Base-by-base conservation (phyloP, 495 filamentous ascomycete genomes). In the Podospora bellae-mahoneyi region DNA sequence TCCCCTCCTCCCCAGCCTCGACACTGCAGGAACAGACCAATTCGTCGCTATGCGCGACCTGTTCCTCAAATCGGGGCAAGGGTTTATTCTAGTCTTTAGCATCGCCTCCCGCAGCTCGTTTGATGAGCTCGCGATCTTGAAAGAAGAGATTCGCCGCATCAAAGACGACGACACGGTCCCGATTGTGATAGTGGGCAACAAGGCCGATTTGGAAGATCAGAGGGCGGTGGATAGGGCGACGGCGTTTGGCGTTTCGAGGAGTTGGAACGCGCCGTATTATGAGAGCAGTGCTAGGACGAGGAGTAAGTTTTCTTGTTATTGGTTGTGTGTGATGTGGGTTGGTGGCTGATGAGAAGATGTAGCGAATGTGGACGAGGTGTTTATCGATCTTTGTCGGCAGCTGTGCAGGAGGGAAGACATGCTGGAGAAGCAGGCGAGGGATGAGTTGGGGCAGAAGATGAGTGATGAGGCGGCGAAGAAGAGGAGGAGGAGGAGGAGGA, bases 11-110 rank as follows among this genome's bases (percentile, higher is more conserved):
- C 9, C 48, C 72, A 96, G 92, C 75, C 87, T 99, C 73, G 95
- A 99, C 76, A 99, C 95, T 27, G 95, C 95, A 68, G 95, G 95
- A 56, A 97, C 95, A 72, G 95, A 99, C 81, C 95, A 99, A 77
- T 99, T 99, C 79, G 97, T 85, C 72, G 82, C 80, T 64, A 84
- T 85, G 81, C 89, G 93, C 79, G 94, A 98, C 79, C 85, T 97
- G 61, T 97, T 97, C 80, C 97, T 99, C 92, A 97, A 97, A 75
- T 86, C 89, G 73, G 92, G 94, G 68, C 95, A 99, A 84, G 95
- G 96, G 2, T 99, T 99, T 79, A 88, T 99, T 66, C 86, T 99
- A 64, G 95, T 98, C 70, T 99, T 98, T 83, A 96, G 92, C 74
- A 99, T 98, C 75, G 97, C 94, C 34, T 95, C 91, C 73, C 84